These are phyloP conservation scores for Penicillium odoratum DNA, from an alignment of 495 filamentous ascomycete genomes.

Conservation along the genomic window DNA sequence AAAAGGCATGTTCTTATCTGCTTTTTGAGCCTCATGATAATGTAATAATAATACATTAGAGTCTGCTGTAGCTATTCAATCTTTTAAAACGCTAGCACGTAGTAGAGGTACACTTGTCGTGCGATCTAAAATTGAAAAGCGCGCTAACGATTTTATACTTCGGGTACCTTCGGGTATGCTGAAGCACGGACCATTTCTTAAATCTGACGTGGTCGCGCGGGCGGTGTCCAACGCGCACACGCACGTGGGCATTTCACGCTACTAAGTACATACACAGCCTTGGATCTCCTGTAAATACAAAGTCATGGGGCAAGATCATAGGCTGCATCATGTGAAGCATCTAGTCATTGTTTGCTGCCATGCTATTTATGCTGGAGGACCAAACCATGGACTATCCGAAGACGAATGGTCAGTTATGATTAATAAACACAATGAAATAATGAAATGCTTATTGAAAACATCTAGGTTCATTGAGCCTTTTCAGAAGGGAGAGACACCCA, in stretches of 20 bases:
- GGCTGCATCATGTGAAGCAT: conserved; percentile 22
- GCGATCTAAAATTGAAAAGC: background rate
- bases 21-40: too few species aligned
- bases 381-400: conserved; percentile 56
- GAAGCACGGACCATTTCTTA: conserved; percentile 1
- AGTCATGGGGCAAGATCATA: background rate
- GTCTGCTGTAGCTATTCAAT: too few species aligned
- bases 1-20: too few species aligned
- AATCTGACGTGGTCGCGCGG: background rate
- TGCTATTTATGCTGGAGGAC: conserved; percentile 70
- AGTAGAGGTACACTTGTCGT: background rate
- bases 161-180: background rate
- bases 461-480: conserved; percentile 61
- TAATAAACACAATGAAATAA: background rate
- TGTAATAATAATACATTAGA: too few species aligned
- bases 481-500: conserved; percentile 69
- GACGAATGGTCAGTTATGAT: conserved; percentile 59
- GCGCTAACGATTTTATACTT: background rate
- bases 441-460: background rate
- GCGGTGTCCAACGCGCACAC: background rate
- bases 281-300: background rate
- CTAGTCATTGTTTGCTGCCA: conserved; percentile 81
- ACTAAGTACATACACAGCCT: too few species aligned
- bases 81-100: too few species aligned
- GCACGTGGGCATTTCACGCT: too few species aligned